phyloP scores from a whole-genome alignment of 129 eudicot species.

The Centrapalus pauciflorus region DNA sequence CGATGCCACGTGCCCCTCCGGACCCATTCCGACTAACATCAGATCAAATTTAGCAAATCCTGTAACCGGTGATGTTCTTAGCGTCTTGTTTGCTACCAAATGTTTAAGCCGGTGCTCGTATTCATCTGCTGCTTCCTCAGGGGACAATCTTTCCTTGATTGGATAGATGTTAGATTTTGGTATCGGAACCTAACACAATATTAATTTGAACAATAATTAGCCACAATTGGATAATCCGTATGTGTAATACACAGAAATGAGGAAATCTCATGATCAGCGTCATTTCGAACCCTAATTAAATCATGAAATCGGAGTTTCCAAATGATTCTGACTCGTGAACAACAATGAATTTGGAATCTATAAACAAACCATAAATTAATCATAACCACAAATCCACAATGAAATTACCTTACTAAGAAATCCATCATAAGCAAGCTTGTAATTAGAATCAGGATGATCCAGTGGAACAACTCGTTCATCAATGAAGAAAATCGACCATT shows the following conservation, averaged over 20 bases:
- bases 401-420: slow-evolving; percentile 62
- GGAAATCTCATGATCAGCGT: no score
- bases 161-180: slow-evolving; percentile 46
- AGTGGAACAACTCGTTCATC: slow-evolving; percentile 82
- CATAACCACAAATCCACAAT: not conserved
- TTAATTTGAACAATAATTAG: not conserved
- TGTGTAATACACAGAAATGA: no score
- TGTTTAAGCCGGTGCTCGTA: slow-evolving; percentile 48
- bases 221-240: not conserved
- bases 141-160: slow-evolving; percentile 43
- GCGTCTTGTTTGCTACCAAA: slow-evolving; percentile 28
- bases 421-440: slow-evolving; percentile 61
- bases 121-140: slow-evolving; percentile 57
- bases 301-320: no score
- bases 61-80: slow-evolving; percentile 26
- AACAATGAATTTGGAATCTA: not conserved
- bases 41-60: slow-evolving; percentile 63
- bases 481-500: slow-evolving; percentile 64
- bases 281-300: no score
- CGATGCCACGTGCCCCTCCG: slow-evolving; percentile 73
- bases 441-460: slow-evolving; percentile 58
- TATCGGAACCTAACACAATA: slow-evolving; percentile 45
- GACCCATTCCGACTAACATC: slow-evolving; percentile 76
- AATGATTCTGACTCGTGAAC: not conserved
- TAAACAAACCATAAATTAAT: not conserved